Evolutionary conservation across 139 green algal genomes (phyloP), one percentile per base, ranked within the genome.

Genomic region (Chlorella sp.): DNA sequence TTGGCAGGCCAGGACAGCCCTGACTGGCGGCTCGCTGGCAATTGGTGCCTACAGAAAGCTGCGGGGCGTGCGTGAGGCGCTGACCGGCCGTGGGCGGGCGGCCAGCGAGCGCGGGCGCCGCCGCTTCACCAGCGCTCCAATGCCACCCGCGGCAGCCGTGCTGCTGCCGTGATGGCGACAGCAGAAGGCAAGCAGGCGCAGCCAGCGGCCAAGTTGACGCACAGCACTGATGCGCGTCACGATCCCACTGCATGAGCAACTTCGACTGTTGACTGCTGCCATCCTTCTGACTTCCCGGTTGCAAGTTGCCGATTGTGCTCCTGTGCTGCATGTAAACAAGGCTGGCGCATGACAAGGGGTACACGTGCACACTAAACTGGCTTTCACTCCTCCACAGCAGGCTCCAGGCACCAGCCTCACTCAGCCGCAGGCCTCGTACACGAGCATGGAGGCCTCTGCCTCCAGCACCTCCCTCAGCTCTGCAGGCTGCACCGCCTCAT

Each of bases 401-500:
- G n/a, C n/a, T n/a, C n/a, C n/a, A n/a, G n/a, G n/a, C n/a, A n/a
- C n/a, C n/a, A n/a, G n/a, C n/a, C n/a, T 4, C 70, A 24, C 14
- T 43, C 41, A 24, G 41, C 62, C 22, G 51, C 26, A n/a, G 38
- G 68, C 68, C 70, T 85, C 81, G 40, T 85, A 85, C 38, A 85
- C 20, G 26, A 85, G 69, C 51, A 85, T 34, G 54, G 81, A 78
- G 0, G 81, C 81, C 54, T 85, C 81, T 65, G 81, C 69, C 19
- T 34, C 44, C 38, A 85, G 70, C 38, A 85, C 81, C 17, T 85
- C 70, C 7, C 44, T 8, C 70, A 72, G 14, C 2, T 16, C n/a
- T 0, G 54, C 81, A 0, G 48, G 48, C 8, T 40, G 13, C 24
- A 85, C 81, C 16, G 30, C 38, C 40, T 85, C 70, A 38, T 85